Evolutionary conservation across 371 early-diverging fungal genomes (phyloP).

Genomic region (Mortierella sp.): DNA sequence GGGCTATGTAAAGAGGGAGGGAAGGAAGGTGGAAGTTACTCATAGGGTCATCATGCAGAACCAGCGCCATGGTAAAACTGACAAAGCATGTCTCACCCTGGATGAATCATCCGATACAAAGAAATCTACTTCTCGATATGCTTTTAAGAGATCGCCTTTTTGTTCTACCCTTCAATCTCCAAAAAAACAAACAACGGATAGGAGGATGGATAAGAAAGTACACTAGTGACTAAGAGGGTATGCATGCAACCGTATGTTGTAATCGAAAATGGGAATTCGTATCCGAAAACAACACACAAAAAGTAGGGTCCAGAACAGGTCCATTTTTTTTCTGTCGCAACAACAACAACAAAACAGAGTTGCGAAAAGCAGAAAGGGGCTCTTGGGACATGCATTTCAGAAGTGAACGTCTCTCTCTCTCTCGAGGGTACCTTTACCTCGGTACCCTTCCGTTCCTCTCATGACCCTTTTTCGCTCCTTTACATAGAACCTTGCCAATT

Average conservation of each 20-base stretch:
- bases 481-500: neutral
- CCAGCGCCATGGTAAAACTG: constrained; percentile 2
- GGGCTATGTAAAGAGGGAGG: neutral
- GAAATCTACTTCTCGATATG: neutral
- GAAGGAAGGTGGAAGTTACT: neutral
- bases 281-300: neutral
- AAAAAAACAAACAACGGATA: neutral
- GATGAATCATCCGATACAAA: neutral
- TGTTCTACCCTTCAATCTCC: neutral
- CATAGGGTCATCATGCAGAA: neutral
- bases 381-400: neutral
- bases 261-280: neutral
- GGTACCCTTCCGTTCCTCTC: neutral
- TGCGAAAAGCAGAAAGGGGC: neutral
- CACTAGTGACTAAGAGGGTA: no score
- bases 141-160: neutral
- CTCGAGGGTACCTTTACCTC: constrained; percentile 1
- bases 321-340: neutral
- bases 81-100: neutral
- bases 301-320: constrained; percentile 13
- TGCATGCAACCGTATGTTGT: neutral
- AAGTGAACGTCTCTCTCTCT: no score
- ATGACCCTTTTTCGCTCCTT: neutral
- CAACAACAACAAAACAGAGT: neutral
- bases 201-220: no score